Base-by-base conservation (phyloP, 1,284 basidiomycete species). In the Naganishia cerealis region DNA sequence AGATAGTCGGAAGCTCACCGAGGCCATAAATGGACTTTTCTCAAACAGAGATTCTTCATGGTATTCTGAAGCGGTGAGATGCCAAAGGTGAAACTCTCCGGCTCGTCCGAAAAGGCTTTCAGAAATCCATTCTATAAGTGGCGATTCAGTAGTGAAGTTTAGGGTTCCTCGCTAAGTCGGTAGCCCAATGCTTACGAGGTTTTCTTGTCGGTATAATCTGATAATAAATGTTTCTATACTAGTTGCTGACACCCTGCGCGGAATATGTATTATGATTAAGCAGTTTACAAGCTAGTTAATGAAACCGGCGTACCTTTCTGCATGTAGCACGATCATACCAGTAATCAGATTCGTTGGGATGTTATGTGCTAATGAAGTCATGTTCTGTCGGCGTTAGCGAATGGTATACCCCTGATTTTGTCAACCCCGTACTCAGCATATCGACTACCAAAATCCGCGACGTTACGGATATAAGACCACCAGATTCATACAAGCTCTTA, bases 91-190 rank as follows among this genome's bases (percentile, higher is more conserved):
- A 99, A 96, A 69, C 90, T 87, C 77, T 99, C 95, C 0, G 95
- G 93, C 73, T 97, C 89, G 78, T 98, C 95, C 0, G 93, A 93
- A 77, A 99, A 98, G 0, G 94, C 96, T 79, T 99, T 98, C 71
- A 97, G 82, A 78, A 98, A 99, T 1, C 94, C 95, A 6, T 84
- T 85, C 78, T 86, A 82, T 0, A 13, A 8, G 29, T 39, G 55
- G 7, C 42, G 53, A 40, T 36, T 26, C 18, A 53, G 29, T 43
- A 50, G 4, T 26, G n/a, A 5, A 46, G 16, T 18, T 18, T 46
- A 46, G 16, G 1, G 7, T 18, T 7, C n/a, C 1, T 15, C 7
- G 43, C 2, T 2, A 50, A 24, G 46, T 21, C n/a, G 9, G 9
- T 1, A 10, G 29, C 1, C 4, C 16, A 21, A 24, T 43, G 7